Conservation (phyloP, 2,329 filamentous ascomycete species). For the Xylariaceae sp. region DNA sequence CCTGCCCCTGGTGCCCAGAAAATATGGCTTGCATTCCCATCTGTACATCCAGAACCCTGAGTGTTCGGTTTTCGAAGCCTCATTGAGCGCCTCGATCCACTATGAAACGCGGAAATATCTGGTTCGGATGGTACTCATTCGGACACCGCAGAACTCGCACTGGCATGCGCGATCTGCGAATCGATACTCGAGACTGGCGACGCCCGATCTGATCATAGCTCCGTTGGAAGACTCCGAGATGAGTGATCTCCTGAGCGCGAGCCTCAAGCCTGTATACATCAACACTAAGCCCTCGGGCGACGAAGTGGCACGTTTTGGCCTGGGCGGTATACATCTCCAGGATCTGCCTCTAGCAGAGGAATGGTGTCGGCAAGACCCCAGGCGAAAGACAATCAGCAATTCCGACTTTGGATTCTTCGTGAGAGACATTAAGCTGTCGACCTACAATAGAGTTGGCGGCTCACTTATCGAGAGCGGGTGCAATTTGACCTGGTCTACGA, state of each 20-base stretch:
- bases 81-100: not conserved
- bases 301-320: not conserved
- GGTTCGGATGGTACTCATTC: not conserved
- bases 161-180: not conserved
- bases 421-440: no score
- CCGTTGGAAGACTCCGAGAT: not conserved
- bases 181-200: not conserved
- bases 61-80: not conserved
- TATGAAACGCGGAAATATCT: not conserved
- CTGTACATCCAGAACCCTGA: not conserved
- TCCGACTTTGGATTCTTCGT: no score
- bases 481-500: no score
- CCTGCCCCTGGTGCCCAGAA: not conserved
- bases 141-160: not conserved
- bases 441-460: no score
- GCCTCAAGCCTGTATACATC: no score
- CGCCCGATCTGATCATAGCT: not conserved
- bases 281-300: not conserved
- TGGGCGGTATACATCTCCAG: conserved; percentile 1
- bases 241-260: not conserved
- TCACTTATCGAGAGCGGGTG: no score
- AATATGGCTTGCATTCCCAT: not conserved
- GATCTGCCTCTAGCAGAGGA: not conserved
- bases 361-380: no score
- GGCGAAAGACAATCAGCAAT: no score